Evolutionary conservation across 2,329 filamentous ascomycete genomes (phyloP), one percentile per base, ranked within the genome.

Genomic region (Pseudogymnoascus sp.): DNA sequence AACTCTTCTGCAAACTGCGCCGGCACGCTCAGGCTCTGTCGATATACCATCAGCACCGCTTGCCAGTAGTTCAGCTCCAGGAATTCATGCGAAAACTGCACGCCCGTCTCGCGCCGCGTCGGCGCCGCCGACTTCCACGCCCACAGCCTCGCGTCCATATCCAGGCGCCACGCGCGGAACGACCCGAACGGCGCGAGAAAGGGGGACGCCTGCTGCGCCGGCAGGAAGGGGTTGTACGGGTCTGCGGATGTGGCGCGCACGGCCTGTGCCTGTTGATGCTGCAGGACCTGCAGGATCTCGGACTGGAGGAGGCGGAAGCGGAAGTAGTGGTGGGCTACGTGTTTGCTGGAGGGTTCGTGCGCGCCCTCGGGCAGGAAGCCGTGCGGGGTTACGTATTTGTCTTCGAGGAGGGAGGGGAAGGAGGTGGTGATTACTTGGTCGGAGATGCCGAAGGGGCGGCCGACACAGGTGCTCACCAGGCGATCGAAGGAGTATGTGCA

Each of bases 31-130:
- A 96, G 76, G 74, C 92, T 95, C 75, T 96, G 93, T 63, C 93
- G 83, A 74, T 97, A 97, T 18, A 97, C 83, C 88, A 97, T 92
- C 68, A 97, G 96, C 66, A 97, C 87, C 3, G 92, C 91, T 74
- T 97, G 93, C 93, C 93, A 97, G 76, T 97, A 97, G 75, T 97
- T 97, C 66, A 97, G 81, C 70, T 97, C 91, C 4, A 97, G 77
- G 70, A 97, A 96, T 63, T 96, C 89, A 1, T 90, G 86, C 0
- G 90, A 92, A 73, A 97, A 97, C 3, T 86, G 86, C 2, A 97
- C 95, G 1, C 93, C 93, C 0, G 91, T 96, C 64, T 95, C 86
- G 21, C 84, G 77, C 66, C 88, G 87, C 0, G 84, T 87, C 0
- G 93, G 95, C 1, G 92, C 89, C 4, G 86, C 86, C 29, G 87